Base-by-base conservation (phyloP, 1,284 basidiomycete species). In the Gastroboletus turbinatus region DNA sequence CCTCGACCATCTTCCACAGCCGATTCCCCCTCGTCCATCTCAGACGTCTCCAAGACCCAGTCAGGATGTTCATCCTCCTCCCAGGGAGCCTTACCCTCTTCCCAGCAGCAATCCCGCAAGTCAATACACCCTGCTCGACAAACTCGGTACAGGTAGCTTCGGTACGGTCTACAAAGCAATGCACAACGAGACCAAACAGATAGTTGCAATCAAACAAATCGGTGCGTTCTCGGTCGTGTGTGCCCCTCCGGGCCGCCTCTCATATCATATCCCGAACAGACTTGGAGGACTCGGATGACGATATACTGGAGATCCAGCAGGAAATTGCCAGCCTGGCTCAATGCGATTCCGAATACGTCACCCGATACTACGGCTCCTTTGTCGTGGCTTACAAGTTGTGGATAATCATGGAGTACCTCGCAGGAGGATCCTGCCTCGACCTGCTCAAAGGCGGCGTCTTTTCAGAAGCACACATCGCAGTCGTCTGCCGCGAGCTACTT, bases 351-450 rank as follows among this genome's bases (percentile, higher is more conserved):
- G 92, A 96, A 74, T 94, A 93, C 72, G 94, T 99, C 55, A 99
- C 96, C 36, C 82, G 89, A 46, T 99, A 98, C 74, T 98, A 97
- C 67, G 96, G 94, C 50, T 96, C 94, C 53, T 99, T 99, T 73
- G 93, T 99, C 58, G 88, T 93, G 61, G 88, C 92, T 16, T 98
- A 96, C 80, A 97, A 98, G 73, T 81, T 99, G 19, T 99, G 97
- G 97, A 99, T 99, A 69, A 82, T 99, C 67, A 99, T 99, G 97
- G 96, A 99, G 73, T 98, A 94, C 72, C 88, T 98, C 50, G 95
- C 95, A 0, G 97, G 96, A 33, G 96, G 96, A n/a, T 98, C 95
- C 21, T 98, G 96, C 75, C 84, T 97, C 50, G 96, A 98, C 72
- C 80, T 99, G 48, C 83, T 98, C 65, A 97, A 96, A 73, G 85